Conservation (phyloP, 2,329 filamentous ascomycete genomes). For the Alternaria arbusti region DNA sequence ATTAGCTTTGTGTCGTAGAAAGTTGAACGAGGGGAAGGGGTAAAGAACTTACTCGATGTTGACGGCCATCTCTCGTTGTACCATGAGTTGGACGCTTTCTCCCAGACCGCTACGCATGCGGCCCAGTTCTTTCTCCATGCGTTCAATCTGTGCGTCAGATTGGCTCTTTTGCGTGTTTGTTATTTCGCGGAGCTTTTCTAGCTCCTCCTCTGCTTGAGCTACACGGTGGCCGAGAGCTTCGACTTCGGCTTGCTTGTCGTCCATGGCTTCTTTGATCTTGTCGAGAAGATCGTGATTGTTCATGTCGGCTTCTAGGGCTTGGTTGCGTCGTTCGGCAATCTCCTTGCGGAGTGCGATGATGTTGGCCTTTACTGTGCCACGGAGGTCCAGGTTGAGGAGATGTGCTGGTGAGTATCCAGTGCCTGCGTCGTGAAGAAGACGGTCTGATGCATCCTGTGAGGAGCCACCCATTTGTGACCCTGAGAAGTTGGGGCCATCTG, state of each 20-base stretch:
- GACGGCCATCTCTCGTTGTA: constrained; percentile 94
- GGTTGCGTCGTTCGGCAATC: constrained; percentile 84
- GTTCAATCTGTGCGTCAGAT: constrained; percentile 93
- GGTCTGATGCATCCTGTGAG: constrained; percentile 63
- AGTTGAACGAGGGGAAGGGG: not conserved
- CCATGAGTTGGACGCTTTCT: constrained; percentile 88
- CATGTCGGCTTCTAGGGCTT: constrained; percentile 87
- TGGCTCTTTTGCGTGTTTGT: constrained; percentile 86
- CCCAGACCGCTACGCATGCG: constrained; percentile 85
- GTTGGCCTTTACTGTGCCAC: constrained; percentile 79
- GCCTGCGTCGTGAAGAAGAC: constrained; percentile 79
- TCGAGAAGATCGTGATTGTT: constrained; percentile 93
- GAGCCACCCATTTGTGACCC: constrained; percentile 57
- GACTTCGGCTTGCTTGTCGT: constrained; percentile 92
- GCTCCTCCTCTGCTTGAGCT: constrained; percentile 87
- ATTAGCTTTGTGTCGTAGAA: constrained; percentile 6
- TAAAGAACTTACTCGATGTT: constrained; percentile 79
- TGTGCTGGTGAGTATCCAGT: constrained; percentile 91
- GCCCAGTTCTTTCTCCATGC: constrained; percentile 97
- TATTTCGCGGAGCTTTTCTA: constrained; percentile 88
- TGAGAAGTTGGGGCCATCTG: constrained; percentile 76
- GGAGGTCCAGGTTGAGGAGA: constrained; percentile 86
- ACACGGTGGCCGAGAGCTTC: constrained; percentile 89
- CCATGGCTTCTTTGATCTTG: constrained; percentile 94
- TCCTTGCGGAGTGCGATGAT: constrained; percentile 84